Base-by-base conservation (phyloP, 371 early-diverging fungal species). In the Mortierella sp. region DNA sequence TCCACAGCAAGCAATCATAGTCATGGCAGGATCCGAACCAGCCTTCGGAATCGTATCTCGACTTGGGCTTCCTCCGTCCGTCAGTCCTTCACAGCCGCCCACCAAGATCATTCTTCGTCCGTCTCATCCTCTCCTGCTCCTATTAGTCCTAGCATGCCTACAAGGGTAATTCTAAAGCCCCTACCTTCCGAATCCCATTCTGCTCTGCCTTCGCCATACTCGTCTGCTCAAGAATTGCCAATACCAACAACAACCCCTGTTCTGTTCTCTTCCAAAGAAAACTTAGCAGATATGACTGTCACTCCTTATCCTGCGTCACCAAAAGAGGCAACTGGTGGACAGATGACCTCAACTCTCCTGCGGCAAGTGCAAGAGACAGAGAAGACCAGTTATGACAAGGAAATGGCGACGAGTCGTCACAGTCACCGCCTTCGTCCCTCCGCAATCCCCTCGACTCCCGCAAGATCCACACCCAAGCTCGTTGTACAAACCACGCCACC, bases 31-130 rank as follows among this genome's bases (percentile, higher is more conserved):
- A 76, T 29, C 38, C 35, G 56, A 16, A 70, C 72, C 73, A 77
- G 48, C 56, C 44, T 71, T 27, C 75, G 72, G 58, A 80, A 72
- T 70, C 74, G 85, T 48, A 55, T 78, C 29, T 63, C 79, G 7
- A 73, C 29, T 12, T 84, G 85, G 85, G 74, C 79, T 11, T 72
- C 79, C 16, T 78, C 81, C 44, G 41, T 81, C n/a, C 78, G 78
- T 1, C 55, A 78, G 16, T 65, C 81, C 11, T 29, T 77, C 35
- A 63, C 78, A 35, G 27, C 76, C 60, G n/a, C 54, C 4, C 77
- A 27, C 56, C 58, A 24, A 16, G 73, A 12, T 7, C 78, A 48
- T 48, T 18, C 44, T 29, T 38, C 29, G 4, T 3, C 32, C 44
- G 18, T 32, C 35, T 18, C 75, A 21, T 68, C 68, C 21, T 11